phyloP scores from a whole-genome alignment of 148 eudicot species.

The Rhododendron ovatum region DNA sequence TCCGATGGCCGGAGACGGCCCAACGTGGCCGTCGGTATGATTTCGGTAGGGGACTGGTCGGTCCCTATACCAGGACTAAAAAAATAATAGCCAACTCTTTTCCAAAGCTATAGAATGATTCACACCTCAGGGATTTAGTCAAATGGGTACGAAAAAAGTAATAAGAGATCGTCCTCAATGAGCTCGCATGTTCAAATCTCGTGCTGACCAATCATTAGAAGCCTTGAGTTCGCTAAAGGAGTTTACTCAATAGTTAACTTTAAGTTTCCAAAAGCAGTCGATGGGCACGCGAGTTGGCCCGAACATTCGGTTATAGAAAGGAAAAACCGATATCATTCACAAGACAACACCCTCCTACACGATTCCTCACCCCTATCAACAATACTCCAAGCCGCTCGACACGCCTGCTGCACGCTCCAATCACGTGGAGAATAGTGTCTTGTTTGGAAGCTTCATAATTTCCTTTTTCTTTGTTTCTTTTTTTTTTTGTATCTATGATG shows the following conservation, averaged over 20 bases:
- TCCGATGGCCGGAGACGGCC: no score
- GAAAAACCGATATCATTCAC: not conserved
- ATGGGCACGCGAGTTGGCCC: not conserved
- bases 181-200: not conserved
- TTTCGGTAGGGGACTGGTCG: no score
- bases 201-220: not conserved
- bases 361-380: not conserved
- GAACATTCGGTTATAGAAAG: rapidly evolving
- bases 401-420: not conserved
- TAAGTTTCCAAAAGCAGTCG: rapidly evolving
- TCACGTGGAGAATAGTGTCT: not conserved
- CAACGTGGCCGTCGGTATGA: no score
- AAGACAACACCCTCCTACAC: not conserved
- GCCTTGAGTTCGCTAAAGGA: rapidly evolving
- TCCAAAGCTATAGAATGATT: not conserved
- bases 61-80: no score
- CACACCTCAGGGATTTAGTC: no score
- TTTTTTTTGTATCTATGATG: not conserved
- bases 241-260: not conserved
- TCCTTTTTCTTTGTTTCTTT: no score
- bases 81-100: not conserved
- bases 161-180: not conserved
- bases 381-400: not conserved
- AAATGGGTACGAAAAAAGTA: not conserved
- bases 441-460: not conserved